A percentile compares a stretch with the other conserved stretches of the same genome.
phyloP scores from a whole-genome alignment of 2,329 filamentous ascomycete genomes.

The Diplodia intermedia region DNA sequence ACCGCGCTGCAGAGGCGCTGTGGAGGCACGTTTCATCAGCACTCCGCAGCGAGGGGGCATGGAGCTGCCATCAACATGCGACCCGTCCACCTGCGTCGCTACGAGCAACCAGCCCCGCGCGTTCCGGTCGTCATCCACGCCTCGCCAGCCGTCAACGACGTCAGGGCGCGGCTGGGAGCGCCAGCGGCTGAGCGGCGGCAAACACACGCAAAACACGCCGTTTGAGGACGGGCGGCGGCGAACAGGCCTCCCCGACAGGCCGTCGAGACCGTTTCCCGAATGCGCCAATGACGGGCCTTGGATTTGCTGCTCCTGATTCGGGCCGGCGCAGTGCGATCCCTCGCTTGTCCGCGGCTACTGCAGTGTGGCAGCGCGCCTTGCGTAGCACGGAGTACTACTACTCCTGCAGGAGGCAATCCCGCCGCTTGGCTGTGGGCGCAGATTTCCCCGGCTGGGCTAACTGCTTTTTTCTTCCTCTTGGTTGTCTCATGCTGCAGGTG shows the following conservation, averaged over 20 bases:
- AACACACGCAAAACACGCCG: slow-evolving; percentile 4
- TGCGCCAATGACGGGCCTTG: neutral
- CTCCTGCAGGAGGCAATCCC: slow-evolving; percentile 15
- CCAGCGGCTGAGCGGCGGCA: slow-evolving; percentile 2
- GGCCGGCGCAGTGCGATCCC: neutral
- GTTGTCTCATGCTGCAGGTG: slow-evolving; percentile 7
- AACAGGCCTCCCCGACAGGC: too few relatives aligned
- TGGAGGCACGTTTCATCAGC: slow-evolving; percentile 20
- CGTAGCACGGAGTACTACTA: neutral
- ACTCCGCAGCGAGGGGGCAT: neutral
- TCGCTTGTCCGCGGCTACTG: neutral
- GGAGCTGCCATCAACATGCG: slow-evolving; percentile 22
- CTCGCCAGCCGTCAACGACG: slow-evolving; percentile 7
- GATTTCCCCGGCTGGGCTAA: slow-evolving; percentile 16
- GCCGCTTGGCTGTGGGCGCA: neutral
- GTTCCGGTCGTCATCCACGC: neutral
- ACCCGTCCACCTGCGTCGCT: slow-evolving; percentile 19
- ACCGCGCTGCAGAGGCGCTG: neutral
- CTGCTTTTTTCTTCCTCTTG: slow-evolving; percentile 8
- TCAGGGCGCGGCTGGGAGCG: neutral
- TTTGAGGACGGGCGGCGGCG: neutral
- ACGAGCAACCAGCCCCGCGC: slow-evolving; percentile 3
- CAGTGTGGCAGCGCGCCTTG: neutral
- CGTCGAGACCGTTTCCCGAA: too few relatives aligned
- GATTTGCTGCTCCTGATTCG: slow-evolving; percentile 12